Evolutionary conservation across 1,284 basidiomycete species (phyloP), one percentile per base, ranked within the genome.

Genomic region (Papiliotrema flavescens): DNA sequence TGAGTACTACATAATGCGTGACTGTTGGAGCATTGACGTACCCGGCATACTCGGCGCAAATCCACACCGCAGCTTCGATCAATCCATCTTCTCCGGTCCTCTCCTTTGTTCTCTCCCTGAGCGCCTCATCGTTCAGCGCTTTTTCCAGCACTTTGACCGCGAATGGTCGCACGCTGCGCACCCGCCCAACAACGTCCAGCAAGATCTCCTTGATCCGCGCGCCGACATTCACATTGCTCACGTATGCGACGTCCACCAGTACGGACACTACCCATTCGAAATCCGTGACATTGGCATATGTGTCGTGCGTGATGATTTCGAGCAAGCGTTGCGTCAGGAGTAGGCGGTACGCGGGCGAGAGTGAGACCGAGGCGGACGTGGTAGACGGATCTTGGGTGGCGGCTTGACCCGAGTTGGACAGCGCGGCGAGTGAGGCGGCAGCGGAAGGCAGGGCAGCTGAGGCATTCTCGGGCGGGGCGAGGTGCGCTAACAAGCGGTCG

Each of bases 211-310:
- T 82, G 56, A 96, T 86, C 63, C 85, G 82, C 0, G 76, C 63
- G 0, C 90, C 91, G 34, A 95, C 80, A 65, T 87, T 79, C 52
- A 86, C 89, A 41, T 84, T 84, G 43, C 88, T 87, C 43, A 97
- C 82, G 69, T 92, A 90, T 0, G 89, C 85, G 2, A 98, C 81
- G 64, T 96, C 90, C 44, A 96, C 82, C 23, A 97, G 84, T 2
- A 94, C 90, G 8, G 93, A 95, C 24, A 98, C 80, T 70, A 92
- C 96, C 96, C 96, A 99, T 66, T 94, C 88, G 69, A 98, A 97
- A 76, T 98, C 92, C 37, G 82, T 81, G 36, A 99, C 82, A 67
- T 94, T 88, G 51, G 86, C 85, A 67, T 96, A 98, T 7, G 87
- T 87, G 54, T 88, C 85, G 56, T 84, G 82, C 5, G 88, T 86